Base-by-base conservation (phyloP, 2,329 filamentous ascomycete species). In the Fusarium sp. region DNA sequence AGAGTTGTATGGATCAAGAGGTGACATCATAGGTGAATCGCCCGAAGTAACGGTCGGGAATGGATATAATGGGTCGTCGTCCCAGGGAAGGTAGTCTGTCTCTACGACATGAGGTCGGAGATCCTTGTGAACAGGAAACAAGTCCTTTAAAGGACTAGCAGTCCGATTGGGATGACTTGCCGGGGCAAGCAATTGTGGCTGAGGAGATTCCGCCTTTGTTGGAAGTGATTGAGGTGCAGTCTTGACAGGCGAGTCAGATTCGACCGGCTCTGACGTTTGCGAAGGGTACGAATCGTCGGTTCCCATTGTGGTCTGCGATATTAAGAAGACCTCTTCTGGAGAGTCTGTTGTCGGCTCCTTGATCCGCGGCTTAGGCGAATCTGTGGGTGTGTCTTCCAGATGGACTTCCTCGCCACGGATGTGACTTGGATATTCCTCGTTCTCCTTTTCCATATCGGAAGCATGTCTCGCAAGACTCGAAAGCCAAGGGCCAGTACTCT, bases 31-130 rank as follows among this genome's bases (percentile, higher is more conserved):
- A 3, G 74, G 65, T 4, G 45, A 77, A 34, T 30, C 65, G 0
- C 67, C 63, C 8, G 70, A 55, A 2, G 57, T 27, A 13, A 60
- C 34, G 2, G 58, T 74, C 0, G 84, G 83, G 63, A 87, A 83
- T 0, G 88, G 85, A 59, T 88, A 90, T 0, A 82, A 77, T 2
- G 86, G 85, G 63, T 91, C 89, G 22, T 85, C 80, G 1, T 82
- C 79, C 87, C 88, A 90, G 1, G 85, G 85, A 8, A 90, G 80
- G 65, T 86, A 91, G 73, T 91, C 89, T 2, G 81, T 84, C 46
- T 90, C 87, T 16, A 87, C 83, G 8, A 88, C 81, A 48, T 79
- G 78, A 13, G 80, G 80, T 7, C 81, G 79, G 11, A 76, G 74
- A 30, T 84, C 79, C 58, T 83, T 77, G 51, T 82, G 79, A 4